Evolutionary conservation across 2,329 filamentous ascomycete species (phyloP), one percentile per base, ranked within the genome.

Genomic region (Colletotrichum cordylinicola): DNA sequence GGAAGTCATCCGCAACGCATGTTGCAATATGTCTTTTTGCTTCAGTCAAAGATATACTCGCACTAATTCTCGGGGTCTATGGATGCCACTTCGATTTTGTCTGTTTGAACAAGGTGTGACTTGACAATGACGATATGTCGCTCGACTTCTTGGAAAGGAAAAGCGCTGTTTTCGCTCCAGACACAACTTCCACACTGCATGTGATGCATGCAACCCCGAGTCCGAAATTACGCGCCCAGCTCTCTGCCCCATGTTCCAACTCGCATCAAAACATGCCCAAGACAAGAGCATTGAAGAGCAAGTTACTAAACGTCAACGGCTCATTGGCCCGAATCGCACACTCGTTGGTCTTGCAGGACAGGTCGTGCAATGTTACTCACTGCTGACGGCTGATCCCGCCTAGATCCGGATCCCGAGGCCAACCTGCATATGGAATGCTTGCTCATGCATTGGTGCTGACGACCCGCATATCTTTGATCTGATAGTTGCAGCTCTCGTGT

Each of bases 41-140:
- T 2, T 0, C 43, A 0, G 7, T 48, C 0, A 18, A 48, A 0
- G 18, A n/a, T 6, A n/a, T 10, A n/a, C n/a, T n/a, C n/a, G n/a
- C n/a, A n/a, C n/a, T n/a, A n/a, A n/a, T n/a, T n/a, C n/a, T n/a
- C n/a, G n/a, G n/a, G n/a, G n/a, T n/a, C n/a, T n/a, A n/a, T n/a
- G n/a, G n/a, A n/a, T n/a, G n/a, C n/a, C n/a, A n/a, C n/a, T n/a
- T n/a, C n/a, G n/a, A n/a, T n/a, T n/a, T n/a, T n/a, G n/a, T 13
- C 39, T 13, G 43, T 10, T 13, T 21, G 10, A 4, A 8, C 10
- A 13, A 21, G 43, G 21, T 8, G 1, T 52, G n/a, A 4, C 12
- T 48, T 21, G n/a, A 21, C 9, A 13, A 52, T 4, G 43, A 21
- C 1, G 6, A 12, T 21, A 3, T 2, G 6, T 21, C 10, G 13